Evolutionary conservation across 2,329 filamentous ascomycete genomes (phyloP), one percentile per base, ranked within the genome.

Genomic region (Chaetomium olivaceum): DNA sequence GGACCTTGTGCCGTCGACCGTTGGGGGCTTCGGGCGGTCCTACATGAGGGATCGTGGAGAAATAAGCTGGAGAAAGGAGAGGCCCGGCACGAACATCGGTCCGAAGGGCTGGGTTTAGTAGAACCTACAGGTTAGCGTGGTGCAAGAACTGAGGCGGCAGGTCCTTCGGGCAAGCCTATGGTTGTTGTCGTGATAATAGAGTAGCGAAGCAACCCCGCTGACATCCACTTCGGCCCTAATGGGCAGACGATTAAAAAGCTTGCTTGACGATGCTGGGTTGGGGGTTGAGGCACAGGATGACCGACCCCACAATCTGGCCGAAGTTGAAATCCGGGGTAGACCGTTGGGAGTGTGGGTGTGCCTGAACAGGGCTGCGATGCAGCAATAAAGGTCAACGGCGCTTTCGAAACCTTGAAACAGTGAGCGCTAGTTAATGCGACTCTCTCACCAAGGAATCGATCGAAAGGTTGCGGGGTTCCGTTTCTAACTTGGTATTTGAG

Each of bases 21-120:
- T 58, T 59, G 23, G 46, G 33, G 23, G 21, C 1, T 33, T 14
- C 8, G 3, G 23, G 33, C 50, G 60, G 60, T 29, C 55, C 56
- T 66, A 51, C 64, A 63, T 60, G 54, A 51, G 55, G 55, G 21
- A 55, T 25, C 59, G 58, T 58, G 62, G 48, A 62, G 62, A 50
- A 48, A 19, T 12, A 19, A 6, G 7, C 31, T 39, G 48, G 29
- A 59, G 33, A 36, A 36, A 39, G 16, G 25, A 33, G 54, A 55
- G 9, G 33, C 29, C 25, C 48, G 33, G 48, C 33, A 31, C 21
- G 2, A 50, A 50, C 23, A 65, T 69, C 68, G 68, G 68, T 52
- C 68, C 68, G 64, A 69, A 62, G 16, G 57, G 62, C 64, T 61
- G 62, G 36, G 25, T 56, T 64, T 52, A 25, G 36, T 16, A 48